These are phyloP conservation scores for Xylariaceae sp. DNA, from an alignment of 2,329 filamentous ascomycete genomes.

Conservation along the genomic window DNA sequence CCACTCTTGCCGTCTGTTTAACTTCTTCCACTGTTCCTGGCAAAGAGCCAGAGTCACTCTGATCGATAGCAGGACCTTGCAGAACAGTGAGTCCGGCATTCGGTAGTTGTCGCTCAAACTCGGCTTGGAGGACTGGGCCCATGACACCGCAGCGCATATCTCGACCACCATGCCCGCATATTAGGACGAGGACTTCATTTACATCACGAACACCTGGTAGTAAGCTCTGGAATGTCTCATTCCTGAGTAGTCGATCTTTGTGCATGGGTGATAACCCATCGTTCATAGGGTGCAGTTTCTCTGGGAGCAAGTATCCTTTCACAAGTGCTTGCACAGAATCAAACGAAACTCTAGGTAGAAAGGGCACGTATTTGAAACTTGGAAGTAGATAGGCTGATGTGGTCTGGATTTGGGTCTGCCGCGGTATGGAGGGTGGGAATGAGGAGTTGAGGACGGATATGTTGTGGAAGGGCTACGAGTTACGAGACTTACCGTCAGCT, in stretches of 20 bases:
- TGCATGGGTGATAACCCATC: slow-evolving; percentile 56
- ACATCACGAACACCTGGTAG: slow-evolving; percentile 59
- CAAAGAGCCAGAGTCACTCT: slow-evolving; percentile 28
- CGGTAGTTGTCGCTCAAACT: slow-evolving; percentile 63
- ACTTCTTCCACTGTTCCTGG: slow-evolving; percentile 20
- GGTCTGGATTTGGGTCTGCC: slow-evolving; percentile 44
- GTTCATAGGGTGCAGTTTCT: slow-evolving; percentile 58
- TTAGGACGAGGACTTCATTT: slow-evolving; percentile 68
- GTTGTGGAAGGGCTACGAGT: slow-evolving; percentile 72
- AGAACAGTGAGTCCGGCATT: slow-evolving; percentile 47
- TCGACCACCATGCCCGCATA: slow-evolving; percentile 82
- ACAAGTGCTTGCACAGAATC: slow-evolving; percentile 55
- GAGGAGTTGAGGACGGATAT: slow-evolving; percentile 74
- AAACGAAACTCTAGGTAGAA: slow-evolving; percentile 60
- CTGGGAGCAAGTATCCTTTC: slow-evolving; percentile 63
- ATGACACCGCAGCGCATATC: slow-evolving; percentile 80
- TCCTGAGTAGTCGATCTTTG: slow-evolving; percentile 47
- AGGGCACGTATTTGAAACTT: slow-evolving; percentile 75
- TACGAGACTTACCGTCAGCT: slow-evolving; percentile 32
- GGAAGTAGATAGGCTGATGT: slow-evolving; percentile 75
- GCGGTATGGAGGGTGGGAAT: slow-evolving; percentile 56
- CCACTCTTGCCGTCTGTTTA: slow-evolving; percentile 54
- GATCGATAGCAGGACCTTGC: slow-evolving; percentile 41
- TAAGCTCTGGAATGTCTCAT: slow-evolving; percentile 47
- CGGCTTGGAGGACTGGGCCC: slow-evolving; percentile 65